phyloP scores from a whole-genome alignment of 192 early-diverging fungal species.

The Diversispora epigaea region DNA sequence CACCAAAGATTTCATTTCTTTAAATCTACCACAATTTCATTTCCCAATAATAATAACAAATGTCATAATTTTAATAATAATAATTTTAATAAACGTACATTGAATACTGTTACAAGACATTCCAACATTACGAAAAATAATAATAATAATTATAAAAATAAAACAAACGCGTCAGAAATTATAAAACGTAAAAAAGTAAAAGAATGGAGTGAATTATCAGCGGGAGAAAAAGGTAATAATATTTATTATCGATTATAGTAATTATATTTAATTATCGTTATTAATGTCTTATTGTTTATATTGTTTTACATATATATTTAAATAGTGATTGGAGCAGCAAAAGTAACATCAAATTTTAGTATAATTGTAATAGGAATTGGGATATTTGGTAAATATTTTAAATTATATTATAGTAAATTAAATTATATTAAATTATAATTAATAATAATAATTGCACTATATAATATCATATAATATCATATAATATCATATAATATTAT shows the following conservation, averaged over 20 bases:
- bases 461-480: not conserved
- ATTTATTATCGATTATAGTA: not conserved
- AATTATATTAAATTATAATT: no score
- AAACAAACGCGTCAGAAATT: not conserved
- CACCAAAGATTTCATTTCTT: no score
- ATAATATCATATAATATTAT: not conserved
- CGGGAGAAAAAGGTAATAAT: not conserved
- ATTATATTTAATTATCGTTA: not conserved
- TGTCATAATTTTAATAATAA: no score
- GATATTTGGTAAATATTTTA: slow-evolving; percentile 35
- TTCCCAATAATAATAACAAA: no score
- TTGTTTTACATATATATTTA: not conserved
- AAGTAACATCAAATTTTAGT: slow-evolving; percentile 48
- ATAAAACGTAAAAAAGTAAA: not conserved
- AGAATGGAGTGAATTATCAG: not conserved
- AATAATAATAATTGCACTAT: not conserved
- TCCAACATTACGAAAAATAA: no score
- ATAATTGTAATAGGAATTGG: slow-evolving; percentile 48
- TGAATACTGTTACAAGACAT: no score
- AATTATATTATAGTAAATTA: not conserved
- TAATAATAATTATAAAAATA: no score
- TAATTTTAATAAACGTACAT: no score
- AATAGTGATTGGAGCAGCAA: slow-evolving; percentile 53
- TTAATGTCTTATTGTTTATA: not conserved
- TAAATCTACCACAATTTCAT: no score